Base-by-base conservation (phyloP, 106 monocot genomes). In the Chionographis japonica region DNA sequence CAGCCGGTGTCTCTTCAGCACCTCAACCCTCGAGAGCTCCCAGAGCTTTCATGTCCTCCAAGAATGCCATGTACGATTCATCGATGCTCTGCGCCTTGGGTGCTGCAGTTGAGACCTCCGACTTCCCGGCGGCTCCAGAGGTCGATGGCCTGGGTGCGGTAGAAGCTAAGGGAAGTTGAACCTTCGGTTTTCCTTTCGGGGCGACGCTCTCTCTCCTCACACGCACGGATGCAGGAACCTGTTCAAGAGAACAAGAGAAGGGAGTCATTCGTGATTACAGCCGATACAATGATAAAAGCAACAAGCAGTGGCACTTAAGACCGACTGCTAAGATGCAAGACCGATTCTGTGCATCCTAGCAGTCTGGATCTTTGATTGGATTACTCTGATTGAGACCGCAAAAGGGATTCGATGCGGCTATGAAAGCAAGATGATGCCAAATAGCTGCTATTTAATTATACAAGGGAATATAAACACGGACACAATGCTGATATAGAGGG, bases 211-310 rank as follows among this genome's bases (percentile, higher is more conserved):
- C 92, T 76, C 97, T 92, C 68, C 83, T 92, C n/a, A 98, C 97
- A 12, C 92, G 92, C 38, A 98, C 97, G 12, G 97, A 98, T 71
- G 92, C 97, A 61, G 97, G 97, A 58, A 98, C 78, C 97, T 98
- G 74, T n/a, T 51, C 46, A 14, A 36, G 14, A 14, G 20, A 2
- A 74, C 8, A 57, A 20, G 50, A 37, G 13, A 42, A n/a, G 2
- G 56, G 18, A 58, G 12, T 1, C 61, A 19, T 27, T 27, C 27
- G 27, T 27, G 27, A 27, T 27, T 27, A 27, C 27, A 27, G 27
- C 27, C 27, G 27, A 27, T 27, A 27, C 8, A 38, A 58, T 11
- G 13, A 58, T 4, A 37, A 69, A 15, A 56, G 74, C 36, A 6
- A 62, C 6, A 27, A 15, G 40, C 46, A 27, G 27, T 0, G 27